Evolutionary conservation across 2,329 filamentous ascomycete species (phyloP).

Genomic region (Aspergillus quadrilineatus): DNA sequence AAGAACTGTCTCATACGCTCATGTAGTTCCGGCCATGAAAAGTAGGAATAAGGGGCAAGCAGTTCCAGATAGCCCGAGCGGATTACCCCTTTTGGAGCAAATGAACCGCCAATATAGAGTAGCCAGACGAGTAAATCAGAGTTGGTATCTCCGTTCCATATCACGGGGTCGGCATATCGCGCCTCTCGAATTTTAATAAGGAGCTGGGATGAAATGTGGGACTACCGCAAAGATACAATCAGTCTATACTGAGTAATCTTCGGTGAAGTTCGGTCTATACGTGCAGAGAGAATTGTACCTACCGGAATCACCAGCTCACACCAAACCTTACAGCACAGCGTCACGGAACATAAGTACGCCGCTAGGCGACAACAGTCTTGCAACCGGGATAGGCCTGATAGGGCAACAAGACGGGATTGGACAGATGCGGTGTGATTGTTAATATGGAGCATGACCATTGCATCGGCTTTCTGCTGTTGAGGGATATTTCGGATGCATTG

Average conservation of each 20-base stretch:
- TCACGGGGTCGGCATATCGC: neutral
- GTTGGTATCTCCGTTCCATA: neutral
- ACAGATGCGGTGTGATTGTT: slow-evolving; percentile 8
- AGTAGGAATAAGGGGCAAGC: neutral
- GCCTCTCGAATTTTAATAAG: neutral
- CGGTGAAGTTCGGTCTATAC: too few species aligned
- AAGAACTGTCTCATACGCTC: neutral
- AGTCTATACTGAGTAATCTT: neutral
- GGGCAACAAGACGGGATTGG: neutral
- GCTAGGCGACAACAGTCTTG: slow-evolving; percentile 7
- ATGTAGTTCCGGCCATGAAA: neutral
- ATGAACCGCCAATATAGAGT: slow-evolving; percentile 4
- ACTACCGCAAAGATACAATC: neutral
- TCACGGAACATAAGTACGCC: slow-evolving; percentile 5
- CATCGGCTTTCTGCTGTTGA: neutral
- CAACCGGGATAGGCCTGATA: neutral
- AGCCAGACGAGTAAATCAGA: slow-evolving; percentile 2
- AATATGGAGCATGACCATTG: neutral
- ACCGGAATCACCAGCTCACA: slow-evolving; percentile 8
- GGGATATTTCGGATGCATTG: slow-evolving; percentile 4
- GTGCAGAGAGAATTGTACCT: neutral
- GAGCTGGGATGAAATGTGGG: slow-evolving; percentile 1
- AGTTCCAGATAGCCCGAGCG: neutral
- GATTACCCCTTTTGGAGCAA: neutral
- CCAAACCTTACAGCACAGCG: slow-evolving; percentile 9